Evolutionary conservation across 2,329 filamentous ascomycete genomes (phyloP).

Genomic region (Exophiala phaeomuriformis): DNA sequence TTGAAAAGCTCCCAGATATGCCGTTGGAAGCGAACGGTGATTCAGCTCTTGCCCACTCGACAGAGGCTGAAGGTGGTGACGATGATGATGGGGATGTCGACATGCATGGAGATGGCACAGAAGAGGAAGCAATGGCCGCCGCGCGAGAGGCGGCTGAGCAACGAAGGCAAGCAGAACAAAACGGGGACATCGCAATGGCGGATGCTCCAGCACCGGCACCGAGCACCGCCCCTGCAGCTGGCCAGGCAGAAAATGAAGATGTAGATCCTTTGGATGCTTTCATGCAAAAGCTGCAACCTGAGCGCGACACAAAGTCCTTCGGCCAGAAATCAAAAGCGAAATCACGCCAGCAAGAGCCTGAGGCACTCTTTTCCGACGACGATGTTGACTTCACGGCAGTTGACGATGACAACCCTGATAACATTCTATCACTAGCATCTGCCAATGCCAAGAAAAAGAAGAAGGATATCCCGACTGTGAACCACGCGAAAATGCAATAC

Average conservation of each 20-base stretch:
- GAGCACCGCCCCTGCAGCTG: slow-evolving; percentile 34
- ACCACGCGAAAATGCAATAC: slow-evolving; percentile 81
- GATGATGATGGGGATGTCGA: slow-evolving; percentile 68
- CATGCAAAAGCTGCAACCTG: slow-evolving; percentile 65
- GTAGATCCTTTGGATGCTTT: slow-evolving; percentile 93
- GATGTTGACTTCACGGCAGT: slow-evolving; percentile 60
- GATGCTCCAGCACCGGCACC: slow-evolving; percentile 35
- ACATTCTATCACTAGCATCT: slow-evolving; percentile 53
- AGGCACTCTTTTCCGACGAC: slow-evolving; percentile 78
- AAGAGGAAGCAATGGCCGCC: slow-evolving; percentile 81
- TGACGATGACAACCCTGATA: slow-evolving; percentile 55
- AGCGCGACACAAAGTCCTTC: slow-evolving; percentile 30
- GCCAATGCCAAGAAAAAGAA: slow-evolving; percentile 57
- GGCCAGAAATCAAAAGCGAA: slow-evolving; percentile 35
- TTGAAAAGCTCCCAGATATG: slow-evolving; percentile 80
- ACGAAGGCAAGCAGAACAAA: slow-evolving; percentile 45
- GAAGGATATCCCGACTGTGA: slow-evolving; percentile 82
- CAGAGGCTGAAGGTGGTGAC: slow-evolving; percentile 41
- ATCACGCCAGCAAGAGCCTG: slow-evolving; percentile 59
- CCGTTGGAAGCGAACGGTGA: slow-evolving; percentile 46
- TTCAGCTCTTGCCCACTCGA: slow-evolving; percentile 54
- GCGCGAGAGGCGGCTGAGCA: slow-evolving; percentile 78
- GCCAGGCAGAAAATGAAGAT: slow-evolving; percentile 53
- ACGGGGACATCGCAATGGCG: slow-evolving; percentile 31
- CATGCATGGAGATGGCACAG: slow-evolving; percentile 68